A percentile compares a stretch with the other conserved stretches of the same genome.
These are phyloP conservation scores for Tilletiopsis washingtonensis DNA, from an alignment of 1,284 basidiomycete genomes.

Conservation along the genomic window DNA sequence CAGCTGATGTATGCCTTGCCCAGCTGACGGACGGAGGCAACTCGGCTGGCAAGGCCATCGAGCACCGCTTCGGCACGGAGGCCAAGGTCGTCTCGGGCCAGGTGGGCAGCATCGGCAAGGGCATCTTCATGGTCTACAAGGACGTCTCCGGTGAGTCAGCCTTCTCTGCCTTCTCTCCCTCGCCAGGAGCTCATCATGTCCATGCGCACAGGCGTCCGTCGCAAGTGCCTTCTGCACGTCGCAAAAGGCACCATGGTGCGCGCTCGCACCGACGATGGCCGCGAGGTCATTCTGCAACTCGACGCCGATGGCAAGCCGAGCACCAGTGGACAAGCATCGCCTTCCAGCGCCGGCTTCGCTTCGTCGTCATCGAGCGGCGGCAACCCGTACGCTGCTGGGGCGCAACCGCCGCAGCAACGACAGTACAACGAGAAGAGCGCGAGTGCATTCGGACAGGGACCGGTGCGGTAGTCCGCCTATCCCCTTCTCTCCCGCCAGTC, in stretches of 20 bases:
- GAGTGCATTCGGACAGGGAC: no score
- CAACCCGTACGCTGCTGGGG: no score
- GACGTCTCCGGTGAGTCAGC: conserved; percentile 23
- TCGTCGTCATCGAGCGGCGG: no score
- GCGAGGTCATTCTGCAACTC: not conserved
- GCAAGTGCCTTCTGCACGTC: conserved; percentile 1
- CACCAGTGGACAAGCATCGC: no score
- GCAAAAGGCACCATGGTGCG: conserved; percentile 1
- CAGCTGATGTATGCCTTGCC: no score
- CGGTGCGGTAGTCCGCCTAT: no score
- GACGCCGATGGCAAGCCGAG: no score
- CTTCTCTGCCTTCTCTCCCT: not conserved
- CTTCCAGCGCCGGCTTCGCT: no score
- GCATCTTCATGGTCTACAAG: conserved; percentile 42
- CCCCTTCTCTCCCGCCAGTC: no score
- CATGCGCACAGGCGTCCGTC: conserved; percentile 1
- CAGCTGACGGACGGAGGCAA: conserved; percentile 30
- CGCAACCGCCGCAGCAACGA: no score
- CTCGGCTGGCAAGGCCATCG: conserved; percentile 41
- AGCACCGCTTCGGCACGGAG: conserved; percentile 46
- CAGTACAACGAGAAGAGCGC: no score
- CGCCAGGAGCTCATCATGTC: no score
- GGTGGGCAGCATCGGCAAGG: conserved; percentile 28
- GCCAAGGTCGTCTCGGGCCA: conserved; percentile 35
- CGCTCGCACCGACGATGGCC: not conserved